phyloP scores from a whole-genome alignment of 441 rosid species.

The Jatropha multifida region DNA sequence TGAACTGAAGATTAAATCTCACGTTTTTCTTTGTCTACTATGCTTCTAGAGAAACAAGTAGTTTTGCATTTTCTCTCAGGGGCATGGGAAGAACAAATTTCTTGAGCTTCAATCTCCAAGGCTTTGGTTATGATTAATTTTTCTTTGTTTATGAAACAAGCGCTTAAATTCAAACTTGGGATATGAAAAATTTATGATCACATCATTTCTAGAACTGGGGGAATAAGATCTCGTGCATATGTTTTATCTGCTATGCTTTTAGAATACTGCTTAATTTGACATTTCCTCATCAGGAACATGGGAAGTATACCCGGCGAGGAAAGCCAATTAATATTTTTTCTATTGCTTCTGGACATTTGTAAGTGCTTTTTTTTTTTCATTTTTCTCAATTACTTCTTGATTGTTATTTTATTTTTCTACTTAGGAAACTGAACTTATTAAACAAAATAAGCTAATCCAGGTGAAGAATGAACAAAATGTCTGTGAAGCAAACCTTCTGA shows the following conservation, averaged over 20 bases:
- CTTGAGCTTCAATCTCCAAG: neutral
- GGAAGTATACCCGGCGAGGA: conserved; percentile 77
- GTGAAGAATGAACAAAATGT: neutral
- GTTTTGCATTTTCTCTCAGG: conserved; percentile 35
- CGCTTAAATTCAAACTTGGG: neutral
- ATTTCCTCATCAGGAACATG: conserved; percentile 48
- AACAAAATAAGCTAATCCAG: neutral
- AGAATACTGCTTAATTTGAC: conserved; percentile 17
- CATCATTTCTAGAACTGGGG: neutral
- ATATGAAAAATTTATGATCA: neutral
- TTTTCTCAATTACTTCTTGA: neutral
- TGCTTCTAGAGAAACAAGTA: neutral
- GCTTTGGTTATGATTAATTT: neutral
- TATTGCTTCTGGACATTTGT: conserved; percentile 99
- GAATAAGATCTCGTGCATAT: neutral
- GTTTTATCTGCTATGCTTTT: neutral
- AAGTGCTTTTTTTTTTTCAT: conserved; percentile 37
- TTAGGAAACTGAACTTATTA: neutral
- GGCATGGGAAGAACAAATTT: conserved; percentile 37
- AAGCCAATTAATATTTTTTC: conserved; percentile 89
- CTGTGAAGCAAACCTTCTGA: neutral
- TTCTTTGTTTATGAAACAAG: conserved; percentile 3
- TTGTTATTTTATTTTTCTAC: neutral
- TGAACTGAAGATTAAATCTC: neutral
- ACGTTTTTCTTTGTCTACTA: neutral